Evolutionary conservation across 768 basidiomycete genomes (phyloP).

Genomic region (Trametes cinnabarina): DNA sequence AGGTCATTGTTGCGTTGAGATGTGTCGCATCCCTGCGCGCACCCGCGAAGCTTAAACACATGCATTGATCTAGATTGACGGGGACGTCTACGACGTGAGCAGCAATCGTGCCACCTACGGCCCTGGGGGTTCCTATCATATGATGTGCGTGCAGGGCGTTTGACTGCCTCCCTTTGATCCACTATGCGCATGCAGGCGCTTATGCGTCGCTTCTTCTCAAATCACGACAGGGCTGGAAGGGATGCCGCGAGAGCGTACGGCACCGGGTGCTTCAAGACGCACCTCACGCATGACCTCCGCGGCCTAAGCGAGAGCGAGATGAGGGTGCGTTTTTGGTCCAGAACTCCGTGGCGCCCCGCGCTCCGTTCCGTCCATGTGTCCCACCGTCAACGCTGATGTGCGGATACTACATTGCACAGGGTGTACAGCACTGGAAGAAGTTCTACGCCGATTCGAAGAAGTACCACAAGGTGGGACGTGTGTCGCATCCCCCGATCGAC

Average conservation of each 20-base stretch:
- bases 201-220: constrained; percentile 8
- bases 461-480: constrained; percentile 75
- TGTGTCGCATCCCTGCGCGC: constrained; percentile 10
- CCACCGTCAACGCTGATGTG: neutral
- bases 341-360: neutral
- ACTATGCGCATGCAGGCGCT: constrained; percentile 3
- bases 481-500: constrained; percentile 75
- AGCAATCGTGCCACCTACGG: constrained; percentile 75
- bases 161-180: constrained; percentile 1
- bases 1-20: constrained; percentile 30
- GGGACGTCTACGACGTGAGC: constrained; percentile 92
- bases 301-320: constrained; percentile 73
- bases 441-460: constrained; percentile 83
- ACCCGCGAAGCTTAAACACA: constrained; percentile 20
- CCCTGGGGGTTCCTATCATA: constrained; percentile 80
- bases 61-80: constrained; percentile 64
- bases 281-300: constrained; percentile 88
- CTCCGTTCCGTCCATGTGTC: neutral
- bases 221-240: constrained; percentile 58
- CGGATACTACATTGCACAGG: constrained; percentile 39
- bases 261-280: constrained; percentile 90
- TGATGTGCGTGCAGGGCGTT: constrained; percentile 48
- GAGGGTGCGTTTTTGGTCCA: constrained; percentile 44
- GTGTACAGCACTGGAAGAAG: constrained; percentile 83
- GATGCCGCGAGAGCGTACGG: constrained; percentile 93